Evolutionary conservation across 805 yeast genomes (phyloP).

Genomic region (Yamadazyma endophytica): DNA sequence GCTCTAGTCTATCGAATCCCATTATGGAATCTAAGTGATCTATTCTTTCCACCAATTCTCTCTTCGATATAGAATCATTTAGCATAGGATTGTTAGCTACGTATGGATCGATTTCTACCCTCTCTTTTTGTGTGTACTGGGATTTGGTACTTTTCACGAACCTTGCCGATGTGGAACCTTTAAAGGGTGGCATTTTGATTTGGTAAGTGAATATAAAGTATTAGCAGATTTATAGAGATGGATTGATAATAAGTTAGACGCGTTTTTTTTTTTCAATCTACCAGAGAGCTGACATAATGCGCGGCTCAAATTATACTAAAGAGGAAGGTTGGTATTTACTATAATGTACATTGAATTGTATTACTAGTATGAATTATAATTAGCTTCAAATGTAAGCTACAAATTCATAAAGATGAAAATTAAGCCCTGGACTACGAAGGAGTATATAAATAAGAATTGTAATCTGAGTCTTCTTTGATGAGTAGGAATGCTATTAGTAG

Average conservation of each 20-base stretch:
- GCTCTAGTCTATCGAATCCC: slow-evolving; percentile 81
- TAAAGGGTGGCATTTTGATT: too few species aligned
- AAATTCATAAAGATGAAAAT: slow-evolving; percentile 65
- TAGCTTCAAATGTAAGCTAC: slow-evolving; percentile 1
- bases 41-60: slow-evolving; percentile 53
- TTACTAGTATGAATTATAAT: too few species aligned
- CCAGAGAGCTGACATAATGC: too few species aligned
- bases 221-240: background rate
- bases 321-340: too few species aligned
- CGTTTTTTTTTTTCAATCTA: too few species aligned
- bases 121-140: slow-evolving; percentile 6
- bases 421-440: slow-evolving; percentile 73
- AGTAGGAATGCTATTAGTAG: slow-evolving; percentile 54
- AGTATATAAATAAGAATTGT: slow-evolving; percentile 80
- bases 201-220: too few species aligned
- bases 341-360: too few species aligned
- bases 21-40: slow-evolving; percentile 73
- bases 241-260: background rate
- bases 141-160: slow-evolving; percentile 40
- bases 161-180: slow-evolving; percentile 51
- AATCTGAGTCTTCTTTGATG: slow-evolving; percentile 75
- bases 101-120: slow-evolving; percentile 17
- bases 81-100: slow-evolving; percentile 32
- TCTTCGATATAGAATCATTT: slow-evolving; percentile 36
- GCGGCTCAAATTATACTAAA: too few species aligned